Evolutionary conservation across 352 stramenopile genomes (phyloP).

Genomic region (Globisporangium abappressorium): DNA sequence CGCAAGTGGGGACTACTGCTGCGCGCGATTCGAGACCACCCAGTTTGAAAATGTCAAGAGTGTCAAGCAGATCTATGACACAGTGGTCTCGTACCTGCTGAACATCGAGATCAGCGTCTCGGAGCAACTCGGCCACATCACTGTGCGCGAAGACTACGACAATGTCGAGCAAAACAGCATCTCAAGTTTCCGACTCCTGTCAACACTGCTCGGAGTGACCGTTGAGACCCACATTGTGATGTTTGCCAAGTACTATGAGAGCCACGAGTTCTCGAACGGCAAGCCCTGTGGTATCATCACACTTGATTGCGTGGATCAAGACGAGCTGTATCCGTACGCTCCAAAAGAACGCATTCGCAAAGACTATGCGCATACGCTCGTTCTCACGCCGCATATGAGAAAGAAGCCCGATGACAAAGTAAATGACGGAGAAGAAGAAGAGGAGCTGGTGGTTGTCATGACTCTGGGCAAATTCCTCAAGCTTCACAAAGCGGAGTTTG

Average conservation of each 20-base stretch:
- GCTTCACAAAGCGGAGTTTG: too few relatives aligned
- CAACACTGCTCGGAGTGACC: background rate
- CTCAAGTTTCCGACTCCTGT: constrained; percentile 36
- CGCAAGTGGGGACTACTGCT: constrained; percentile 29
- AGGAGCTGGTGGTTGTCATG: background rate
- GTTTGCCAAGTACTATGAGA: constrained; percentile 1
- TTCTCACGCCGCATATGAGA: background rate
- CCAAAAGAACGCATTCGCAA: background rate
- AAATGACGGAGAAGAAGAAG: background rate
- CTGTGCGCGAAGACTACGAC: too few relatives aligned
- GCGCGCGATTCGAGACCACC: constrained; percentile 32
- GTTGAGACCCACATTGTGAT: constrained; percentile 4
- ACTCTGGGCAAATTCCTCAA: too few relatives aligned
- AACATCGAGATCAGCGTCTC: too few relatives aligned
- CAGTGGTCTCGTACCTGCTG: constrained; percentile 41
- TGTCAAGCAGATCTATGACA: constrained; percentile 53
- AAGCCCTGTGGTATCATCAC: background rate
- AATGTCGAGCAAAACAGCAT: constrained; percentile 58
- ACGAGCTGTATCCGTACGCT: background rate
- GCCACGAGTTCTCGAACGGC: background rate
- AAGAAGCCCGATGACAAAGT: too few relatives aligned
- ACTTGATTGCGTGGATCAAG: background rate
- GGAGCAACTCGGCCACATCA: too few relatives aligned
- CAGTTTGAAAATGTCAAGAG: constrained; percentile 43
- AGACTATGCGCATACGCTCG: background rate